Base-by-base conservation (phyloP, 345 rosid genomes). In the Luvunga scandens region DNA sequence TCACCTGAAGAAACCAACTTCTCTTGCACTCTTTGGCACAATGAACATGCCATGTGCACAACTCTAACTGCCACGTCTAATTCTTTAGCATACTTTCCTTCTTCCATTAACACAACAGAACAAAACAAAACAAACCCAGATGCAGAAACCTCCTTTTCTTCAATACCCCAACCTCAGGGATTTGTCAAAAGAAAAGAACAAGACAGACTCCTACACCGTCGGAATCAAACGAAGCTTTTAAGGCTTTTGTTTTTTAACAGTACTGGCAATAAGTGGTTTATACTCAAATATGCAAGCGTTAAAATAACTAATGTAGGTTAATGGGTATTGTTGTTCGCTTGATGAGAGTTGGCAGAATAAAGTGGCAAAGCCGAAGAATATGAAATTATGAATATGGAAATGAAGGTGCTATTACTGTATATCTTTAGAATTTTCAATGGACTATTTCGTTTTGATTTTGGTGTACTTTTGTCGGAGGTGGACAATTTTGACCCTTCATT, bases 21-120 rank as follows among this genome's bases (percentile, higher is more conserved):
- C 72, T 84, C 80, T 70, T 94, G 97, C 79, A 93, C 97, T 83
- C 83, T 85, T 79, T 87, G 94, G 77, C 97, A 93, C 64, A 94
- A 90, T 45, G 93, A 86, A 82, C 95, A 89, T 31, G 97, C 93
- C 84, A 94, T 83, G 79, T 93, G 97, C 34, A 93, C 95, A 16
- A 84, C 89, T 83, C 92, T 91, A 74, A 93, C 95, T 5, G 97
- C 97, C 81, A 90, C 90, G 45, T 93, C 94, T 78, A 94, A 71
- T 85, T 94, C 98, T 69, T 75, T 77, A 31, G 80, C 80, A 42
- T 82, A 91, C 69, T 75, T 80, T 2, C 78, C 82, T 36, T 69
- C 81, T 69, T 64, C 88, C 87, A 79, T 80, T 13, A 42, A 53
- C 42, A 38, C 42, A 1, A 38, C 14, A 31, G 55, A 63, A 50